phyloP scores from a whole-genome alignment of 2,329 filamentous ascomycete genomes.

The Ceratocystis variospora region DNA sequence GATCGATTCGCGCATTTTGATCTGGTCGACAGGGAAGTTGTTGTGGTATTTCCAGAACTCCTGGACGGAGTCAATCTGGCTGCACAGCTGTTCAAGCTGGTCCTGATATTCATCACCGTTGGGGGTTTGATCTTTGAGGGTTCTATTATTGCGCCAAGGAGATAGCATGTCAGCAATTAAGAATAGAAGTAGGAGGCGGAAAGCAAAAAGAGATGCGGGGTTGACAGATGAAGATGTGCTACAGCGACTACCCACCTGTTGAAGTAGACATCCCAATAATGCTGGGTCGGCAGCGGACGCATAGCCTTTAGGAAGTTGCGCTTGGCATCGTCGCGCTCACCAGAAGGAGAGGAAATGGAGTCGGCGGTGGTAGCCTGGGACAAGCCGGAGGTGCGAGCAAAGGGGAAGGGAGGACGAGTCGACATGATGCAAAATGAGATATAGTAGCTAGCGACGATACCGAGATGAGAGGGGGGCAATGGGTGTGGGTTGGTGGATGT shows the following conservation, averaged over 20 bases:
- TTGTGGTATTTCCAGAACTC: conserved; percentile 77
- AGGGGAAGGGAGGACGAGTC: conserved; percentile 44
- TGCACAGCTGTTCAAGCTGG: conserved; percentile 47
- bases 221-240: background rate
- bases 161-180: background rate
- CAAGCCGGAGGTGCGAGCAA: conserved; percentile 48
- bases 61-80: conserved; percentile 63
- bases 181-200: background rate
- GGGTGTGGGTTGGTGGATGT: conserved; percentile 10
- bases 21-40: conserved; percentile 62
- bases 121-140: conserved; percentile 33
- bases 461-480: conserved; percentile 4
- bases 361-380: conserved; percentile 46
- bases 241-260: conserved; percentile 35
- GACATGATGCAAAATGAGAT: conserved; percentile 34
- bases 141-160: conserved; percentile 24
- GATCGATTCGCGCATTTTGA: conserved; percentile 63
- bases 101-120: conserved; percentile 36
- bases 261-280: conserved; percentile 65
- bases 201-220: background rate
- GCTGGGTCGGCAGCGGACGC: conserved; percentile 60
- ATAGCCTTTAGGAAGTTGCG: conserved; percentile 66
- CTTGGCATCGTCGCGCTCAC: conserved; percentile 65
- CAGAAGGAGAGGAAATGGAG: conserved; percentile 53
- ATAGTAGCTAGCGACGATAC: background rate